These are phyloP conservation scores for Paracamarosporium sp. DNA, from an alignment of 2,329 filamentous ascomycete genomes.

Conservation along the genomic window DNA sequence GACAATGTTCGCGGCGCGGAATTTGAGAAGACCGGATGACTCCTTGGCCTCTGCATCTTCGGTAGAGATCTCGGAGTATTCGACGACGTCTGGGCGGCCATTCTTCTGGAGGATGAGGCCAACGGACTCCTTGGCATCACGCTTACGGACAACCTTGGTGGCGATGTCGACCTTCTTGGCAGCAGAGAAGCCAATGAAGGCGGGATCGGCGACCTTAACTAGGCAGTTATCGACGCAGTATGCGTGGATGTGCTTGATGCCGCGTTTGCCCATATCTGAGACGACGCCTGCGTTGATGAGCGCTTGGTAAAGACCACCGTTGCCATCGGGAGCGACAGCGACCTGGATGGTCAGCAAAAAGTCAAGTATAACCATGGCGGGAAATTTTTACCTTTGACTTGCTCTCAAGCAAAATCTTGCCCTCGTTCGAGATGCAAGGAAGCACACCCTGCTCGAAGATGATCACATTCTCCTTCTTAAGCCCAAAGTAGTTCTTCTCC, in stretches of 20 bases:
- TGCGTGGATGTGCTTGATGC: conserved; percentile 92
- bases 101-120: conserved; percentile 95
- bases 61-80: conserved; percentile 96
- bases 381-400: conserved; percentile 71
- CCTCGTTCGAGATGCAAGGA: conserved; percentile 95
- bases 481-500: conserved; percentile 88
- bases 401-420: conserved; percentile 92
- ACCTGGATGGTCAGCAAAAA: conserved; percentile 56
- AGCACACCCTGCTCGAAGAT: conserved; percentile 98
- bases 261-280: conserved; percentile 85
- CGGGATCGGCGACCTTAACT: conserved; percentile 96
- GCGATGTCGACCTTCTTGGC: conserved; percentile 91
- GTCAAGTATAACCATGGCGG: not conserved
- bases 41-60: conserved; percentile 90
- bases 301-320: conserved; percentile 95
- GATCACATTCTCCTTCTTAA: conserved; percentile 82
- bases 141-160: conserved; percentile 99
- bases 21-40: conserved; percentile 80
- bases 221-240: conserved; percentile 99
- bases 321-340: conserved; percentile 94
- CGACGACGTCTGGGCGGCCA: conserved; percentile 94
- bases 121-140: conserved; percentile 93
- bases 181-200: conserved; percentile 93
- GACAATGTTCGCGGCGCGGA: conserved; percentile 98
- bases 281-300: conserved; percentile 81